Base-by-base conservation (phyloP, 164 flowering plant genomes). In the Santalum album region DNA sequence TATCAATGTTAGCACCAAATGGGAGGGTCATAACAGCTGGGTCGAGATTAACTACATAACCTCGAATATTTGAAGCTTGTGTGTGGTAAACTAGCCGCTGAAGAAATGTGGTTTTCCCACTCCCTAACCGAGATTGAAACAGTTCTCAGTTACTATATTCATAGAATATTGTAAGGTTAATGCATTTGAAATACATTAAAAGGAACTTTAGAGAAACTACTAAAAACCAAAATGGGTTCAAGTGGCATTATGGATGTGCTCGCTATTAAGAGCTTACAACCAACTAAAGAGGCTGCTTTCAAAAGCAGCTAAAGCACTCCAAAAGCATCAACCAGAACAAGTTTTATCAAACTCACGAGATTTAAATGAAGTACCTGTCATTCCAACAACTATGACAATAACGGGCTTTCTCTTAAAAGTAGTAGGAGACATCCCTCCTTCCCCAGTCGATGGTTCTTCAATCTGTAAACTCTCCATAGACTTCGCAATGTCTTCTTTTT, bases 21-120 rank as follows among this genome's bases (percentile, higher is more conserved):
- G 98, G 96, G 22, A 91, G 96, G 1, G 87, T 77, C 84, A 86
- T 56, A 40, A 86, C 89, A 34, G 96, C 96, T 47, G 98, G 96
- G 49, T 91, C 98, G 34, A 91, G 91, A 46, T 91, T 91, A 38
- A 91, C 46, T 2, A 88, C 95, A 70, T 91, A 91, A 57, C 94
- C 94, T 7, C 86, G 72, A 14, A 76, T 69, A 9, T 80, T 79
- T 20, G 94, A 77, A 45, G 81, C 78, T 56, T 69, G 77, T n/a
- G 89, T 78, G 49, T 84, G 94, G 65, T 74, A 81, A 47, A 88
- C 89, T 69, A 89, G 65, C n/a, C 90, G 75, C 60, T 84, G 83
- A 58, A 92, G 74, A 64, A 88, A 86, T 6, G 95, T 88, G 14
- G 98, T 92, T 69, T 92, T 92, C 24, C 98, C 98, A 73, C 95